Percentiles rank a stretch among this genome's conserved stretches.
phyloP scores from a whole-genome alignment of 2,329 filamentous ascomycete genomes.

The Diaporthe batatas region DNA sequence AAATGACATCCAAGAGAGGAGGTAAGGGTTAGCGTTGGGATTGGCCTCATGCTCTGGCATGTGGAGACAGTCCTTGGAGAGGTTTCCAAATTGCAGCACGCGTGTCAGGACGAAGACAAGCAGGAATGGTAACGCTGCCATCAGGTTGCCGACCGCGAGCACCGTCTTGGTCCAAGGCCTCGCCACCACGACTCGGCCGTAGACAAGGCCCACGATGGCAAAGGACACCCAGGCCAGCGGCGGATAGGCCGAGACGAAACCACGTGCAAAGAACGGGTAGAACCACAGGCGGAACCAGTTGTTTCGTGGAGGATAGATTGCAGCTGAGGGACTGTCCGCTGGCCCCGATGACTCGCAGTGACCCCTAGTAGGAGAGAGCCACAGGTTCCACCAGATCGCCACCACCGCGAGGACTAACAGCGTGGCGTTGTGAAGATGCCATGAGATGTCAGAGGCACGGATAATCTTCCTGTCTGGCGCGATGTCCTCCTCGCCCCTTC shows the following conservation, averaged over 20 bases:
- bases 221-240: constrained; percentile 63
- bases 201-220: constrained; percentile 58
- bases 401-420: constrained; percentile 52
- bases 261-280: constrained; percentile 49
- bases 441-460: constrained; percentile 51
- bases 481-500: constrained; percentile 38
- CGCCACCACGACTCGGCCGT: constrained; percentile 55
- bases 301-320: constrained; percentile 38
- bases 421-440: constrained; percentile 56
- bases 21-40: constrained; percentile 55
- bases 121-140: constrained; percentile 50
- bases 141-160: constrained; percentile 48
- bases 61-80: constrained; percentile 58
- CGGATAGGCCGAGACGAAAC: constrained; percentile 57
- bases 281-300: constrained; percentile 57
- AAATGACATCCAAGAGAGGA: constrained; percentile 57
- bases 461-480: constrained; percentile 45
- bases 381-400: constrained; percentile 62
- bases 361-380: constrained; percentile 57
- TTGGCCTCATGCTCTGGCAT: constrained; percentile 53
- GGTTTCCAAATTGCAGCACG: constrained; percentile 57
- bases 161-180: constrained; percentile 49
- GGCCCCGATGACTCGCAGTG: constrained; percentile 49
- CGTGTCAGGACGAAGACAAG: constrained; percentile 58
- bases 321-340: constrained; percentile 1